These are phyloP conservation scores for Acer campestre DNA, from an alignment of 345 rosid genomes.

Conservation along the genomic window DNA sequence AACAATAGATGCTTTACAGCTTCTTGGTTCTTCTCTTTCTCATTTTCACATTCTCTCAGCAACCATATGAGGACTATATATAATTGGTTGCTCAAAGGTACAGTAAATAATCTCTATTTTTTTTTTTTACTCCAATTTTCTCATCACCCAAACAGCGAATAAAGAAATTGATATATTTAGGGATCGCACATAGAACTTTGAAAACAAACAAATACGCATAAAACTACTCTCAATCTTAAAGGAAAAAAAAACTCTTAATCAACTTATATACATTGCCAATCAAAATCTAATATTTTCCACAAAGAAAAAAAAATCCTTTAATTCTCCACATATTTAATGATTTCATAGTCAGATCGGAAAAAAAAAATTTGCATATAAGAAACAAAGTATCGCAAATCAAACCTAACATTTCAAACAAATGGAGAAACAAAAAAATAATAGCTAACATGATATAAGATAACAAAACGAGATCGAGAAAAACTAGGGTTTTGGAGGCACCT, in stretches of 20 bases:
- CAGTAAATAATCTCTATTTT: neutral
- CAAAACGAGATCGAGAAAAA: neutral
- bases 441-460: neutral
- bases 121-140: neutral
- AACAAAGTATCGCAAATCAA: neutral
- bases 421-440: neutral
- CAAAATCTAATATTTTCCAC: neutral
- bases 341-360: neutral
- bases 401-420: neutral
- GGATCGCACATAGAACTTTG: neutral
- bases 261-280: neutral
- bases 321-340: neutral
- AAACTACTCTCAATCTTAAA: neutral
- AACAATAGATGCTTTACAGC: neutral
- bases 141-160: neutral
- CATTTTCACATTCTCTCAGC: neutral
- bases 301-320: neutral
- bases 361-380: neutral
- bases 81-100: neutral
- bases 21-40: neutral
- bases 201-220: neutral
- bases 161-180: neutral
- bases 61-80: neutral
- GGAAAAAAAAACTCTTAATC: neutral
- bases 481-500: conserved; percentile 19